phyloP scores from a whole-genome alignment of 345 rosid species.

The Dipteronia sinensis region DNA sequence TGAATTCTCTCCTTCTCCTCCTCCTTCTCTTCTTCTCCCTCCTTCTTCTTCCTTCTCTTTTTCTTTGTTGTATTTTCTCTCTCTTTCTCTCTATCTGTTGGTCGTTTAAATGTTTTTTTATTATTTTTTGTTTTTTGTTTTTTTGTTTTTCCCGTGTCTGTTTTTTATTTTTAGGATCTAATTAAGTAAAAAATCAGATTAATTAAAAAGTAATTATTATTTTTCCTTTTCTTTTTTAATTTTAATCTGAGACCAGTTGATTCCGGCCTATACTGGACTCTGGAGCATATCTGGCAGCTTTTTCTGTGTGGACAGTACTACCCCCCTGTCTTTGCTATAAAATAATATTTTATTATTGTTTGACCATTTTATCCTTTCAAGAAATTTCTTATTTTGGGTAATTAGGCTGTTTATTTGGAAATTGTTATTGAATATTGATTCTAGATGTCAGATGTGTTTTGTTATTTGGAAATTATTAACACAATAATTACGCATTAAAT shows the following conservation, averaged over 20 bases:
- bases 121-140: too few relatives aligned
- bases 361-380: conserved; percentile 6
- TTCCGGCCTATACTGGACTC: conserved; percentile 11
- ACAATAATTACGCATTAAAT: background rate
- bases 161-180: background rate
- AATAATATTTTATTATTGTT: background rate
- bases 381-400: background rate
- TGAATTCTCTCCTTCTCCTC: conserved; percentile 11
- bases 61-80: background rate
- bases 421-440: background rate
- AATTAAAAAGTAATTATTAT: conserved; percentile 4
- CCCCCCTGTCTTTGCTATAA: background rate
- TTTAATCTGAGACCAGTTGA: conserved; percentile 25
- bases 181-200: conserved; percentile 13
- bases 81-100: background rate
- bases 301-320: background rate
- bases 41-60: background rate
- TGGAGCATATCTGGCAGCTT: conserved; percentile 19
- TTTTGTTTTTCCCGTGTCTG: conserved; percentile 12
- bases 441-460: background rate
- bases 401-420: background rate
- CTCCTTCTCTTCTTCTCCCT: background rate
- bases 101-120: background rate
- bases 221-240: background rate
- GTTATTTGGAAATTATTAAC: too few relatives aligned